A percentile compares a stretch with the other conserved stretches of the same genome.
Evolutionary conservation across 1,284 basidiomycete species (phyloP).

Genomic region (Malassezia japonica): DNA sequence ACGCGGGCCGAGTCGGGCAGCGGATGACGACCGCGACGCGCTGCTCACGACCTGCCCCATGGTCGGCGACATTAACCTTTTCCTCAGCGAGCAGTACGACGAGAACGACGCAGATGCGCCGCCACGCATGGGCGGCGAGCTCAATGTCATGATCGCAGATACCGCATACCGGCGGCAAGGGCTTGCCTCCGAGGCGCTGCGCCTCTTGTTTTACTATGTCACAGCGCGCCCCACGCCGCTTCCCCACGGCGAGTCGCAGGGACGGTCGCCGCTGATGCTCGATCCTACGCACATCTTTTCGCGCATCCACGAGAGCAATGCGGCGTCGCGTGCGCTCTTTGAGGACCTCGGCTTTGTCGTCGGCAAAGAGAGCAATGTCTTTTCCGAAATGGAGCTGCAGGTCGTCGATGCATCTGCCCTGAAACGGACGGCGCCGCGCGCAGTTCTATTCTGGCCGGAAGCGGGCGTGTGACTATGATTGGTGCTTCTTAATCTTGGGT

Average conservation of each 20-base stretch:
- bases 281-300: constrained; percentile 21
- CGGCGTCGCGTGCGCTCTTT: constrained; percentile 27
- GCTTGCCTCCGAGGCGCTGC: constrained; percentile 49
- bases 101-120: constrained; percentile 3
- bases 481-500: neutral
- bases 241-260: neutral
- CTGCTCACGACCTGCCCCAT: constrained; percentile 54
- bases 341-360: constrained; percentile 25
- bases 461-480: neutral
- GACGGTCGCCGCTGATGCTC: constrained; percentile 15
- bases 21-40: constrained; percentile 12
- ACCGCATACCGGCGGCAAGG: constrained; percentile 57
- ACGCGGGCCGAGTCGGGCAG: neutral
- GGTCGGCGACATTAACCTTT: constrained; percentile 88
- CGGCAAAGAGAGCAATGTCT: constrained; percentile 3
- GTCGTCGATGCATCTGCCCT: neutral
- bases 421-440: neutral
- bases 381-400: constrained; percentile 13
- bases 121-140: constrained; percentile 55
- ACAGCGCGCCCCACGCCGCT: constrained; percentile 22
- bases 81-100: constrained; percentile 52
- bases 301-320: constrained; percentile 28
- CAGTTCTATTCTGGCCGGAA: constrained; percentile 2
- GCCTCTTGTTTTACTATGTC: constrained; percentile 42
- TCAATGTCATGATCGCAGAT: constrained; percentile 76